Base-by-base conservation (phyloP, 2,329 filamentous ascomycete genomes). In the Blastomyces gilchristii region DNA sequence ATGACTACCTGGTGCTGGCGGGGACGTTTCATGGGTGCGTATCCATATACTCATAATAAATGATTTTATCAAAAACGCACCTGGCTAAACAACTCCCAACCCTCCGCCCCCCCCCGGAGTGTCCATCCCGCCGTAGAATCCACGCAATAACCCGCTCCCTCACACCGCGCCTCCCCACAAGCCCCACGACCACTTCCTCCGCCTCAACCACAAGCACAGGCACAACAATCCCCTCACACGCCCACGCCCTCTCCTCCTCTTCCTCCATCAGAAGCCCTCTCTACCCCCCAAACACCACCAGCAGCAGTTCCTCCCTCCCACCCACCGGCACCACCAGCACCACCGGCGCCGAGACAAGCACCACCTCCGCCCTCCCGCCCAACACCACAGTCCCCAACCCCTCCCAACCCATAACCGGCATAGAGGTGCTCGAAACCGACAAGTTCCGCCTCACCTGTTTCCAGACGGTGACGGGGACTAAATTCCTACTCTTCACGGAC, bases 371-470 rank as follows among this genome's bases (percentile, higher is more conserved):
- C 74, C 76, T 59, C 71, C 76, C 65, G 63, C 69, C 67, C 1
- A 63, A 69, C 37, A 72, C 72, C 67, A 68, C 72, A 58, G 70
- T 71, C 60, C 69, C 72, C 37, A 71, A 71, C 67, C 71, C 72
- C 50, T 69, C 71, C 49, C 68, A 73, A 22, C 68, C 75, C 1
- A 69, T 71, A 22, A 73, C 89, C 0, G 94, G 94, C 11, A 83
- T 99, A 63, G 93, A 99, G 77, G 90, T 94, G 60, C 84, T 99
- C 62, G 94, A 99, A 79, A 90, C 90, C 63, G 90, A 93, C 71
- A 91, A 93, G 75, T 99, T 99, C 77, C 87, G 93, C 65, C 81
- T 99, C 76, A 94, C 95, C 73, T 99, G 94, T 79, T 97, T 96
- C 80, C 91, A 89, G 75, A 97, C 94, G 1, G 77, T 95, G 70